These are phyloP conservation scores for Colletotrichum euphorbiae DNA, from an alignment of 2,329 filamentous ascomycete genomes.

Conservation along the genomic window DNA sequence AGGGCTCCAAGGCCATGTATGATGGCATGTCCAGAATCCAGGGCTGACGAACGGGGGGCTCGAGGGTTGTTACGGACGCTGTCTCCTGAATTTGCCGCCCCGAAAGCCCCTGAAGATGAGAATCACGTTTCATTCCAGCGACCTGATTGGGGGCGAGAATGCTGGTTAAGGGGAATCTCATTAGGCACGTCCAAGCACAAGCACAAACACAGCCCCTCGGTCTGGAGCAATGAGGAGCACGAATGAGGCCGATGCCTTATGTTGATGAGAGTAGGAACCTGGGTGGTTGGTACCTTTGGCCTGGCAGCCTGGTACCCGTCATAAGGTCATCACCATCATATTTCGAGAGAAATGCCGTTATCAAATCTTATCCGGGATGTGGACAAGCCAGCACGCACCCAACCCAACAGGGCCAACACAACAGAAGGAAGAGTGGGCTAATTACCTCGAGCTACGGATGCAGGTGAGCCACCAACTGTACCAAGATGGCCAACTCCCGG, in stretches of 20 bases:
- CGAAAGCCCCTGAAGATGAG: constrained; percentile 14
- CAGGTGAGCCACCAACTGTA: constrained; percentile 23
- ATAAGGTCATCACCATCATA: too few relatives aligned
- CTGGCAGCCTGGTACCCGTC: too few relatives aligned
- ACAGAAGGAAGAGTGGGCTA: background rate
- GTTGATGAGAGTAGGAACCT: too few relatives aligned
- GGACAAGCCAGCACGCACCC: constrained; percentile 5
- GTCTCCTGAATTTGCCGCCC: constrained; percentile 28
- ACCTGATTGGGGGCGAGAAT: background rate
- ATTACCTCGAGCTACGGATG: background rate
- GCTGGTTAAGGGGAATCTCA: background rate
- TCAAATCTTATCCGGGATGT: background rate
- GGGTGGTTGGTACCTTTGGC: too few relatives aligned
- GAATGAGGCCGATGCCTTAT: constrained; percentile 23
- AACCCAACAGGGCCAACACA: background rate
- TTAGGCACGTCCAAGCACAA: background rate
- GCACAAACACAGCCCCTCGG: constrained; percentile 7
- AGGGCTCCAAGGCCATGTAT: constrained; percentile 21
- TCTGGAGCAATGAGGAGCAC: background rate
- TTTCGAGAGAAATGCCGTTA: background rate
- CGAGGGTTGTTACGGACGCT: constrained; percentile 24
- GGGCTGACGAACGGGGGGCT: constrained; percentile 6
- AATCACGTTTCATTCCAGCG: constrained; percentile 10
- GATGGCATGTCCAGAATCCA: background rate
- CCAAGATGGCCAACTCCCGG: constrained; percentile 28